Evolutionary conservation across 2,329 filamentous ascomycete species (phyloP).

Genomic region (Penicillium sp.): DNA sequence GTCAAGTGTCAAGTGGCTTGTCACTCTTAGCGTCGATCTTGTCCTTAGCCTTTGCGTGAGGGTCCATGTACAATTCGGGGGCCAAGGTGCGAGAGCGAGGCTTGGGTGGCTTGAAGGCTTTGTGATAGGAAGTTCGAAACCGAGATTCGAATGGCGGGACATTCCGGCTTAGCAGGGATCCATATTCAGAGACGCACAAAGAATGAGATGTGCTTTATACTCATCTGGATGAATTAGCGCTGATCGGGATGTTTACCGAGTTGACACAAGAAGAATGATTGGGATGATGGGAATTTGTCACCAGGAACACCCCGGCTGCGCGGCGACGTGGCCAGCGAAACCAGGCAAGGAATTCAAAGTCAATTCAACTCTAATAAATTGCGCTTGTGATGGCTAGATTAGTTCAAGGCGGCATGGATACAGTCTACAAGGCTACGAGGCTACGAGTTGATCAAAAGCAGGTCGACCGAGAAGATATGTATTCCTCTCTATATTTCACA

Average conservation of each 20-base stretch:
- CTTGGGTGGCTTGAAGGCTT: not conserved
- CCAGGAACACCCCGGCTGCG: slow-evolving; percentile 7
- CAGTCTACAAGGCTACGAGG: not conserved
- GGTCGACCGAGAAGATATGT: not conserved
- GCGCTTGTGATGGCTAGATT: not conserved
- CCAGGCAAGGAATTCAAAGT: not conserved
- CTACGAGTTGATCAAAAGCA: slow-evolving; percentile 1
- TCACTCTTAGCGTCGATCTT: slow-evolving; percentile 20
- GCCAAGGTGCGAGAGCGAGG: slow-evolving; percentile 1
- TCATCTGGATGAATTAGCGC: not conserved
- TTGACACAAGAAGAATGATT: not conserved
- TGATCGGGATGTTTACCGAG: slow-evolving; percentile 10
- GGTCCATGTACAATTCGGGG: not conserved
- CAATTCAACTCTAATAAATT: not conserved
- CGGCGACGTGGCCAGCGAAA: not conserved
- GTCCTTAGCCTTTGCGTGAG: not conserved
- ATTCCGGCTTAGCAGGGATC: not conserved
- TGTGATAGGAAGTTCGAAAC: slow-evolving; percentile 8
- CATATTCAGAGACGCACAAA: not conserved
- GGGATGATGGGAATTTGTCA: not conserved
- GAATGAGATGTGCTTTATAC: not conserved
- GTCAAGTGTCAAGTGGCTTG: slow-evolving; percentile 9
- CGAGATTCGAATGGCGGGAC: not conserved
- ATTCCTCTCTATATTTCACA: not conserved
- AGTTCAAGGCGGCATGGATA: not conserved